These are phyloP conservation scores for Phytopythium helicoides DNA, from an alignment of 352 stramenopile species.

Conservation along the genomic window DNA sequence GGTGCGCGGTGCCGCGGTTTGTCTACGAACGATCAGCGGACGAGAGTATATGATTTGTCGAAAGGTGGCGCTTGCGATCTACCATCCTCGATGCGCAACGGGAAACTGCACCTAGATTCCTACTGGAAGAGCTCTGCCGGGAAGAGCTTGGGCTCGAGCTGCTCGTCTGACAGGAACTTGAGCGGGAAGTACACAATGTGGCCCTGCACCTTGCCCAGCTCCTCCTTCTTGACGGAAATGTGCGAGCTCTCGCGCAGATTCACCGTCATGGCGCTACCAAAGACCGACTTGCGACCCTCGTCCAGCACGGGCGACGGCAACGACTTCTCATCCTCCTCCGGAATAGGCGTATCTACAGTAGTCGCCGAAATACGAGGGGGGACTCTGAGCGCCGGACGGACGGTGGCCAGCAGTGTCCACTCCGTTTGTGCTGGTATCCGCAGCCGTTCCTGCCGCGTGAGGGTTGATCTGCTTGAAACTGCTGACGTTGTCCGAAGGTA, in stretches of 20 bases:
- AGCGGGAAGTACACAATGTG: conserved; percentile 88
- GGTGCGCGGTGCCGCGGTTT: too few species aligned
- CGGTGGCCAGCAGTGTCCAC: too few species aligned
- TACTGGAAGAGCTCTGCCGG: conserved; percentile 82
- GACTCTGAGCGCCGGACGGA: too few species aligned
- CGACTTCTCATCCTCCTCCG: conserved; percentile 1
- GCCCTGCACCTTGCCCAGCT: conserved; percentile 65
- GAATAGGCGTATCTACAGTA: not conserved
- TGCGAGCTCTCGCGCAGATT: conserved; percentile 70
- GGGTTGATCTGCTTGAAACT: conserved; percentile 73
- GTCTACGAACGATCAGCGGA: too few species aligned
- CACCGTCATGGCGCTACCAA: conserved; percentile 62
- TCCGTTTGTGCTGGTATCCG: too few species aligned
- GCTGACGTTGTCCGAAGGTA: conserved; percentile 72
- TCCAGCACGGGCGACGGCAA: not conserved
- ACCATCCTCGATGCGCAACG: too few species aligned
- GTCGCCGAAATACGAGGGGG: not conserved
- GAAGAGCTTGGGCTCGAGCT: conserved; percentile 73
- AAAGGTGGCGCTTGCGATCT: too few species aligned
- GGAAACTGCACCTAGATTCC: not conserved
- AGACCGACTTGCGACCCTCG: conserved; percentile 29
- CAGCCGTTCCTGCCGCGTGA: conserved; percentile 9
- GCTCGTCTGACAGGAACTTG: conserved; percentile 78
- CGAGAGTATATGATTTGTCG: too few species aligned
- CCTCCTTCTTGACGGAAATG: conserved; percentile 64